These are phyloP conservation scores for Candida patagonica DNA, from an alignment of 805 yeast genomes.

Conservation along the genomic window DNA sequence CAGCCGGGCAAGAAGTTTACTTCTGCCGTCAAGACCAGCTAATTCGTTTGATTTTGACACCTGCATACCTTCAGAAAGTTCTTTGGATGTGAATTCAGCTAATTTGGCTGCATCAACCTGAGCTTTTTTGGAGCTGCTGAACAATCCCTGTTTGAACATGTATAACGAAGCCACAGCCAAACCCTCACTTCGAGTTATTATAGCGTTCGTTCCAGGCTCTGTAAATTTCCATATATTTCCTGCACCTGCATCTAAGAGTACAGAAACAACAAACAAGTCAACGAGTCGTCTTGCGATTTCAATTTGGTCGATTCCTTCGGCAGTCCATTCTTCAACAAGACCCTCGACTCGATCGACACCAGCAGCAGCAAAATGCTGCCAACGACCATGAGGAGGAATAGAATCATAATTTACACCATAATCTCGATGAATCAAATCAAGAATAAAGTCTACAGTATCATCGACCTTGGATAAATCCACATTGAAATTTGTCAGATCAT, in stretches of 20 bases:
- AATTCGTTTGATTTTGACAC: constrained; percentile 39
- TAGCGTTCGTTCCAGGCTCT: constrained; percentile 30
- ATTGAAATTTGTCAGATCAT: constrained; percentile 34
- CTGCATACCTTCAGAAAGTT: constrained; percentile 39
- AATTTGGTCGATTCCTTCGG: constrained; percentile 24
- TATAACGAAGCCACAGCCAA: constrained; percentile 52
- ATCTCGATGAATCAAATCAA: constrained; percentile 36
- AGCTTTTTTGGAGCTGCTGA: constrained; percentile 33
- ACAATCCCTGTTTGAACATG: constrained; percentile 42
- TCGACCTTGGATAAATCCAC: constrained; percentile 37
- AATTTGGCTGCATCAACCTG: constrained; percentile 40
- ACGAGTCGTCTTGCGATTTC: constrained; percentile 47
- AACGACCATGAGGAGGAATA: constrained; percentile 61
- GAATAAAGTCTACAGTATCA: constrained; percentile 37
- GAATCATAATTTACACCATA: constrained; percentile 35
- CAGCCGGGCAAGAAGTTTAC: constrained; percentile 36
- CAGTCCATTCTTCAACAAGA: constrained; percentile 34
- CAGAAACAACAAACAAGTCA: constrained; percentile 53
- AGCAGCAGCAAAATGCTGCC: constrained; percentile 54
- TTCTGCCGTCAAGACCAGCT: constrained; percentile 48
- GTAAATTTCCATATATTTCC: constrained; percentile 47
- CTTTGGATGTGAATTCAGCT: constrained; percentile 27
- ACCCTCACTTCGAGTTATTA: constrained; percentile 47
- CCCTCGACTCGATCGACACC: constrained; percentile 36
- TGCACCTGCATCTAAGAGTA: constrained; percentile 60